Evolutionary conservation across 768 basidiomycete genomes (phyloP).

Genomic region (Boletus rufocinnamomeus): DNA sequence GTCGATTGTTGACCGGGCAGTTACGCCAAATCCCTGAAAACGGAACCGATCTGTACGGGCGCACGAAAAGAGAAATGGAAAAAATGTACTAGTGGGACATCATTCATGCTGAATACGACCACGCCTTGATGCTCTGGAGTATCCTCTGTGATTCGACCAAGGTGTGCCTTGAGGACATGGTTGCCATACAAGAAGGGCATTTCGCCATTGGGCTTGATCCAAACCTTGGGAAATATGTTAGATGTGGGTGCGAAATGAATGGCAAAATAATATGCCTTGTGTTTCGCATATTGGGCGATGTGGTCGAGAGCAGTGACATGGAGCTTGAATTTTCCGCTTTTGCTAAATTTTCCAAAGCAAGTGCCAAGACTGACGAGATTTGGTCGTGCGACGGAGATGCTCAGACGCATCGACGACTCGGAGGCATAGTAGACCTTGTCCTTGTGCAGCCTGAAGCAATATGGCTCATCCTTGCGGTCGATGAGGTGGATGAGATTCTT

Average conservation of each 20-base stretch:
- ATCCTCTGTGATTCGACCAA: slow-evolving; percentile 98
- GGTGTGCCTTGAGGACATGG: slow-evolving; percentile 96
- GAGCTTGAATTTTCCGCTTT: slow-evolving; percentile 96
- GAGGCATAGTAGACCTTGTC: slow-evolving; percentile 98
- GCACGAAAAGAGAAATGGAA: background rate
- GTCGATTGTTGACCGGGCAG: slow-evolving; percentile 92
- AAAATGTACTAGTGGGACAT: slow-evolving; percentile 77
- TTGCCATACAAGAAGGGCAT: slow-evolving; percentile 99
- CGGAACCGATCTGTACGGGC: slow-evolving; percentile 8
- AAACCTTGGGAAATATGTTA: slow-evolving; percentile 57
- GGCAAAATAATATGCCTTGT: slow-evolving; percentile 65
- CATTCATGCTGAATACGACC: slow-evolving; percentile 94
- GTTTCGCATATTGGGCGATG: slow-evolving; percentile 94
- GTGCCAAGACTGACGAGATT: slow-evolving; percentile 93
- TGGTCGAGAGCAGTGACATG: slow-evolving; percentile 94
- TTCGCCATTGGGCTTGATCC: slow-evolving; percentile 99
- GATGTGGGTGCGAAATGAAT: background rate
- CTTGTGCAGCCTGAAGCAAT: slow-evolving; percentile 93
- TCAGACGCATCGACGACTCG: slow-evolving; percentile 89
- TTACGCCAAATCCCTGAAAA: slow-evolving; percentile 92
- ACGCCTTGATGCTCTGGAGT: slow-evolving; percentile 99
- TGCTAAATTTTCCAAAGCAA: slow-evolving; percentile 97
- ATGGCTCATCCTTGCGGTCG: slow-evolving; percentile 90
- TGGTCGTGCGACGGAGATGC: slow-evolving; percentile 88
- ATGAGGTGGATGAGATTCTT: slow-evolving; percentile 96